Conservation (phyloP, 768 basidiomycete genomes). For the Mrakia gelida region DNA sequence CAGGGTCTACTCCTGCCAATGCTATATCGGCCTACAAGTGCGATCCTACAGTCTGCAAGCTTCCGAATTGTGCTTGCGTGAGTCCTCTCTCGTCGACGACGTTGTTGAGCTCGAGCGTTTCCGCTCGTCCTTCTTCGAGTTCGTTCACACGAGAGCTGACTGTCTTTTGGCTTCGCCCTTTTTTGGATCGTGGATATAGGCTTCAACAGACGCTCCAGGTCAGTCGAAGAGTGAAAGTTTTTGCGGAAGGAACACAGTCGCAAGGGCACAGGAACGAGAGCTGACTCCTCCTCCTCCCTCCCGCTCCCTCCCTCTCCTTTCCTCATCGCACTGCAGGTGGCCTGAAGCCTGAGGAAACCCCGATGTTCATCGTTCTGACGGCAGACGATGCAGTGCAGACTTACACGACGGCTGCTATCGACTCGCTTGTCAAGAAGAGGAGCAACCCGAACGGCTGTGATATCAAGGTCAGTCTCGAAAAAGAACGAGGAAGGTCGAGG, state of each 20-base stretch:
- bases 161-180: background rate
- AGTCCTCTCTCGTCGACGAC: slow-evolving; percentile 12
- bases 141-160: background rate
- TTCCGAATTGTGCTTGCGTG: slow-evolving; percentile 56
- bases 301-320: background rate
- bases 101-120: background rate
- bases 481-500: background rate
- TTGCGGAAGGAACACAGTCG: background rate
- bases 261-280: background rate
- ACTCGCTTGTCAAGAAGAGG: slow-evolving; percentile 46
- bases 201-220: slow-evolving; percentile 67
- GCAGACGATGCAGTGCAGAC: slow-evolving; percentile 63
- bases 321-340: slow-evolving; percentile 42
- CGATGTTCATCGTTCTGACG: slow-evolving; percentile 64
- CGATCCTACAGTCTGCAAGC: slow-evolving; percentile 58
- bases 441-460: slow-evolving; percentile 19
- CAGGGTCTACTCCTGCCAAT: slow-evolving; percentile 9
- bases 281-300: background rate
- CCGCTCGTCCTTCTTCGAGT: background rate
- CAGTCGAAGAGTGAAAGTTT: background rate
- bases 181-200: slow-evolving; percentile 49
- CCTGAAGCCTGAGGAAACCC: slow-evolving; percentile 55
- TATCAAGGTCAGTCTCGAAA: slow-evolving; percentile 45
- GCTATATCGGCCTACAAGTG: slow-evolving; percentile 61
- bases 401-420: slow-evolving; percentile 68